phyloP scores from a whole-genome alignment of 1,284 basidiomycete genomes.

The Sporisorium exsertum region DNA sequence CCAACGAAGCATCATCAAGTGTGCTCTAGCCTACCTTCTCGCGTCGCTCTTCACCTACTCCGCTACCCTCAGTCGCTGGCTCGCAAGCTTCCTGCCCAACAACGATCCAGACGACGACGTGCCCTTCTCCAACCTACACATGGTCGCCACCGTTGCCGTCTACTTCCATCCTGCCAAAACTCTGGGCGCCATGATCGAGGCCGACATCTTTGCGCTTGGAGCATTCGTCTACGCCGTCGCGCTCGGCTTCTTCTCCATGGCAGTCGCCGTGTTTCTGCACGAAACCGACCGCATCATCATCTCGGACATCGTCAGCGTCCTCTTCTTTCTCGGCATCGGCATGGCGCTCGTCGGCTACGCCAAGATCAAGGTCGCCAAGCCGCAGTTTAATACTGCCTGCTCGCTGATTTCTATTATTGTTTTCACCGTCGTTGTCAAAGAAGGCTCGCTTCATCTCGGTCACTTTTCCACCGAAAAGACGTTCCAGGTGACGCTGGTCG shows the following conservation, averaged over 20 bases:
- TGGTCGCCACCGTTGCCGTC: slow-evolving; percentile 86
- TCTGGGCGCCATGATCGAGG: slow-evolving; percentile 88
- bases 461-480: slow-evolving; percentile 67
- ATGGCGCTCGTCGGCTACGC: slow-evolving; percentile 86
- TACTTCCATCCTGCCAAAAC: slow-evolving; percentile 76
- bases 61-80: slow-evolving; percentile 71
- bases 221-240: slow-evolving; percentile 80
- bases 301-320: slow-evolving; percentile 68
- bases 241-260: slow-evolving; percentile 81
- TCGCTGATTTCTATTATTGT: slow-evolving; percentile 59
- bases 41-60: slow-evolving; percentile 93
- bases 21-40: slow-evolving; percentile 87
- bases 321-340: slow-evolving; percentile 80
- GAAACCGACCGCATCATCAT: slow-evolving; percentile 72
- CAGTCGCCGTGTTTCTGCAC: slow-evolving; percentile 67
- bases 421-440: slow-evolving; percentile 78
- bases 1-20: slow-evolving; percentile 85
- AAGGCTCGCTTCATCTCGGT: slow-evolving; percentile 80
- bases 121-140: slow-evolving; percentile 78
- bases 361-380: slow-evolving; percentile 89
- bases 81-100: slow-evolving; percentile 58
- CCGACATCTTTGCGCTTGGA: slow-evolving; percentile 80
- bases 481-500: slow-evolving; percentile 74
- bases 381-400: slow-evolving; percentile 88
- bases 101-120: slow-evolving; percentile 57